A percentile compares a stretch with the other conserved stretches of the same genome.
These are phyloP conservation scores for Cajanus cajan DNA, from an alignment of 306 rosid species.

Conservation along the genomic window DNA sequence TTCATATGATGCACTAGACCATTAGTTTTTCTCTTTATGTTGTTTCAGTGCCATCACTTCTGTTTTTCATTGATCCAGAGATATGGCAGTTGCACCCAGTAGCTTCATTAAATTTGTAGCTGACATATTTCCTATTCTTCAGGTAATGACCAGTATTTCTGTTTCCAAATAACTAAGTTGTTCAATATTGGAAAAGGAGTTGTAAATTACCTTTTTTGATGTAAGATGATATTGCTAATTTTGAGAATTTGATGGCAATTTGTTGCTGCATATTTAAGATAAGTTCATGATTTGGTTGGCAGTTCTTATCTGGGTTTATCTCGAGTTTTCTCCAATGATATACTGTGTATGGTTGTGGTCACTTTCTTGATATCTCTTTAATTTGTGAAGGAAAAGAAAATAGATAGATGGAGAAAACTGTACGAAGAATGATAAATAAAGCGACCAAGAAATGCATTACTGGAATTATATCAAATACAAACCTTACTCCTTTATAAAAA, in stretches of 20 bases:
- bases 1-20: constrained; percentile 1
- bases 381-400: neutral
- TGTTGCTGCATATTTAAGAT: neutral
- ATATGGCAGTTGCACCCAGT: constrained; percentile 59
- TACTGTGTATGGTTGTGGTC: neutral
- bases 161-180: constrained; percentile 18
- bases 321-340: neutral
- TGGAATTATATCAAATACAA: neutral
- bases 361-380: neutral
- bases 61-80: constrained; percentile 49
- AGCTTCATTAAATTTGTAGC: constrained; percentile 78
- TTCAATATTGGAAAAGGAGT: constrained; percentile 16
- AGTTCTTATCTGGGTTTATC: neutral
- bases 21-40: constrained; percentile 27
- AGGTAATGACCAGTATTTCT: constrained; percentile 48
- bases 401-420: neutral
- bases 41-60: constrained; percentile 28
- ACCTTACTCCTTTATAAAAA: neutral
- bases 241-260: neutral
- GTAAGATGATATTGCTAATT: constrained; percentile 12
- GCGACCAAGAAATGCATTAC: neutral
- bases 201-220: neutral
- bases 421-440: neutral
- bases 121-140: constrained; percentile 90
- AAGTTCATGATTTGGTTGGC: neutral